Evolutionary conservation across 805 yeast genomes (phyloP).

Genomic region (Kodamaea fukazawae): DNA sequence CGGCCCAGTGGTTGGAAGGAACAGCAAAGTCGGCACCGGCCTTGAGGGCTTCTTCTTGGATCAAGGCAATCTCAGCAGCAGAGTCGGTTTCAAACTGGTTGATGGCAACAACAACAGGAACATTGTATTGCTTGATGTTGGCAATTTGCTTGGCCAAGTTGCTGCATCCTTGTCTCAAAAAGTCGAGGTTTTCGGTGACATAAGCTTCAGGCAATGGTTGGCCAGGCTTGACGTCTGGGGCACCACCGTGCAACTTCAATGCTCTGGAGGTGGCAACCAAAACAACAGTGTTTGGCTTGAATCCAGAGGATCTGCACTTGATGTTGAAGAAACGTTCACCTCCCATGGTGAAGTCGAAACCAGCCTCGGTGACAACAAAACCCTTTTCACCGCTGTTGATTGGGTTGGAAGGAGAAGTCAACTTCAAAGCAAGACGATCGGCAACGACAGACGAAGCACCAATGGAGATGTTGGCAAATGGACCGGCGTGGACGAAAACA

Average conservation of each 20-base stretch:
- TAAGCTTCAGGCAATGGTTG: constrained; percentile 80
- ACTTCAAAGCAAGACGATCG: constrained; percentile 86
- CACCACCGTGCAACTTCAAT: constrained; percentile 96
- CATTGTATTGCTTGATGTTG: constrained; percentile 79
- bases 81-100: constrained; percentile 85
- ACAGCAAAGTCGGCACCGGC: constrained; percentile 97
- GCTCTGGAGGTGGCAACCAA: constrained; percentile 96
- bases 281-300: constrained; percentile 85
- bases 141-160: constrained; percentile 88
- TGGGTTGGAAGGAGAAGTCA: constrained; percentile 56
- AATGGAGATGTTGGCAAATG: constrained; percentile 94
- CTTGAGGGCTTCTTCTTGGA: constrained; percentile 72
- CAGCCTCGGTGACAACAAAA: constrained; percentile 95
- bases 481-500: constrained; percentile 96
- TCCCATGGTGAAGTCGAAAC: constrained; percentile 99
- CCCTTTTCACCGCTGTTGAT: constrained; percentile 54
- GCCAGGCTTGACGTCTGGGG: constrained; percentile 95
- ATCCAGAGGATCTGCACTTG: constrained; percentile 89
- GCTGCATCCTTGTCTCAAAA: constrained; percentile 75
- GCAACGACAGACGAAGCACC: constrained; percentile 96
- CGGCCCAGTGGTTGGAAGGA: constrained; percentile 89
- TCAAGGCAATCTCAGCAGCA: constrained; percentile 72
- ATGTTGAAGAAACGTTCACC: constrained; percentile 96
- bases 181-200: constrained; percentile 74
- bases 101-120: constrained; percentile 89